phyloP scores from a whole-genome alignment of 257 asterid genomes.

The Plectranthus barbatus region DNA sequence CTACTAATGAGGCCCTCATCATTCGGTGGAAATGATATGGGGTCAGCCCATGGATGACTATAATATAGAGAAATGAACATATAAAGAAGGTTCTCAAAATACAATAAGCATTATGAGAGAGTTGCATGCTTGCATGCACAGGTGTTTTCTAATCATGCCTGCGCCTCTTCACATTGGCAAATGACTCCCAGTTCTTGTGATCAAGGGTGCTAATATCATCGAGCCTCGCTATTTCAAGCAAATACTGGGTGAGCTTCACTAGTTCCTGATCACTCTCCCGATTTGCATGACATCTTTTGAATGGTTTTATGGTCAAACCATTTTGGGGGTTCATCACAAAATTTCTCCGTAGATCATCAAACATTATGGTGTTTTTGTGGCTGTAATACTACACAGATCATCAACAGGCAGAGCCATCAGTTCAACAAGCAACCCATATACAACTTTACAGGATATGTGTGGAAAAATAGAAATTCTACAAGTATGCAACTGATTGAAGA shows the following conservation, averaged over 20 bases:
- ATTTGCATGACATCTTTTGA: conserved; percentile 69
- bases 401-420: neutral
- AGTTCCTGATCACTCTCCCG: conserved; percentile 76
- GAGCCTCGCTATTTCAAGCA: conserved; percentile 78
- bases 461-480: neutral
- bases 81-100: neutral
- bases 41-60: no score
- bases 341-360: conserved; percentile 83
- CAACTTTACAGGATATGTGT: neutral
- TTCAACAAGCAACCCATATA: neutral
- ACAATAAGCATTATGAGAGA: neutral
- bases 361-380: conserved; percentile 82
- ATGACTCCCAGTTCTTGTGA: conserved; percentile 80
- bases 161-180: conserved; percentile 60
- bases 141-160: conserved; percentile 34
- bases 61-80: neutral
- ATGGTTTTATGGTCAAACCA: conserved; percentile 79
- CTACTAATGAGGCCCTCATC: no score
- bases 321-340: conserved; percentile 95
- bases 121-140: neutral
- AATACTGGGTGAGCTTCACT: conserved; percentile 74
- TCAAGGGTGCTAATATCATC: conserved; percentile 72
- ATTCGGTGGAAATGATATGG: no score
- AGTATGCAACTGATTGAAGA: neutral
- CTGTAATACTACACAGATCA: conserved; percentile 57